Evolutionary conservation across 2,329 filamentous ascomycete species (phyloP).

Genomic region (Gaeumannomyces tritici): DNA sequence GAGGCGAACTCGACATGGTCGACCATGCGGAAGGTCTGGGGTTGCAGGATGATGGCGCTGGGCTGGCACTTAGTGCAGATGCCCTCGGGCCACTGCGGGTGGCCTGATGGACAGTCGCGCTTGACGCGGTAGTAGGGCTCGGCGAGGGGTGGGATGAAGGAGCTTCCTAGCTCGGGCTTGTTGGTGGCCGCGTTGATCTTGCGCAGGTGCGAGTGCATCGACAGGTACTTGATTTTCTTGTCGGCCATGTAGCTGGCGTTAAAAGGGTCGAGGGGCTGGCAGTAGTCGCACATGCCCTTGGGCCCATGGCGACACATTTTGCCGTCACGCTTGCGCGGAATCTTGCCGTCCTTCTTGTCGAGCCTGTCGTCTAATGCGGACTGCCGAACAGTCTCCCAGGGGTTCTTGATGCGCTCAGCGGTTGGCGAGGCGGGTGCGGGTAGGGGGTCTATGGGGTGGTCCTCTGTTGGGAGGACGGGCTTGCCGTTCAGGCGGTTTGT

Average conservation of each 20-base stretch:
- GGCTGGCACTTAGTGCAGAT: conserved; percentile 98
- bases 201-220: conserved; percentile 87
- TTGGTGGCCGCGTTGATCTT: conserved; percentile 97
- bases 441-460: conserved; percentile 52
- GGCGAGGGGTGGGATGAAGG: conserved; percentile 88
- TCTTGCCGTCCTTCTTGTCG: conserved; percentile 86
- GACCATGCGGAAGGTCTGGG: conserved; percentile 91
- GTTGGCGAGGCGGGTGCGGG: conserved; percentile 33
- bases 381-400: conserved; percentile 88
- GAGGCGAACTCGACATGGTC: conserved; percentile 96
- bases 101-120: conserved; percentile 82
- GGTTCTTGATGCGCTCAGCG: conserved; percentile 64
- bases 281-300: conserved; percentile 99
- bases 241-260: conserved; percentile 80
- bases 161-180: conserved; percentile 85
- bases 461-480: conserved; percentile 59
- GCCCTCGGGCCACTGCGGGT: conserved; percentile 87
- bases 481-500: conserved; percentile 71
- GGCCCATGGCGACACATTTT: conserved; percentile 93
- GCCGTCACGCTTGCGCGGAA: conserved; percentile 59
- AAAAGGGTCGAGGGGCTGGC: conserved; percentile 93
- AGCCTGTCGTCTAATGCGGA: conserved; percentile 78
- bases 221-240: conserved; percentile 97
- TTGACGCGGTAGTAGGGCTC: conserved; percentile 91
- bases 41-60: conserved; percentile 89